A percentile compares a stretch with the other conserved stretches of the same genome.
These are phyloP conservation scores for Clarireedia hainanense DNA, from an alignment of 2,329 filamentous ascomycete species.

Conservation along the genomic window DNA sequence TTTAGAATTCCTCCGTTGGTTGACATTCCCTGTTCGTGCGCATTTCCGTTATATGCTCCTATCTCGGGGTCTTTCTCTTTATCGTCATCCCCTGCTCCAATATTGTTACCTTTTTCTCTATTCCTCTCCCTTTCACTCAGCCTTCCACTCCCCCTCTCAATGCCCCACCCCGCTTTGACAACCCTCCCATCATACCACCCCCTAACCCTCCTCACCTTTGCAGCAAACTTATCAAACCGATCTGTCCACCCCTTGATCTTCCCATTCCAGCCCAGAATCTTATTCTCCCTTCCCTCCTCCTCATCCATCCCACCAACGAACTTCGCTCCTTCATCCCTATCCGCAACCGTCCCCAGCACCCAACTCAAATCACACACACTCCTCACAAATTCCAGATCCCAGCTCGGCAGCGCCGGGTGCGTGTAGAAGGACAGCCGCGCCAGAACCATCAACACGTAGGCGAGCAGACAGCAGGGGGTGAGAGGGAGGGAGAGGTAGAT, in stretches of 20 bases:
- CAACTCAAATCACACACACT: background rate
- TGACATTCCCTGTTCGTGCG: too few relatives aligned
- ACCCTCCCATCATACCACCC: background rate
- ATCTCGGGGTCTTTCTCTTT: too few relatives aligned
- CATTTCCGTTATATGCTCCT: too few relatives aligned
- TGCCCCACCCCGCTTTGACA: too few relatives aligned
- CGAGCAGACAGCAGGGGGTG: background rate
- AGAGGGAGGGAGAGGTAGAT: background rate
- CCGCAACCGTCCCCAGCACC: background rate
- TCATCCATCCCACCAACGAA: background rate
- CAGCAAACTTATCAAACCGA: conserved; percentile 5
- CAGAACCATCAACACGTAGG: background rate
- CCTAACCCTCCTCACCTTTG: background rate
- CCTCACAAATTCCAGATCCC: conserved; percentile 1
- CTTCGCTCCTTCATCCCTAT: background rate
- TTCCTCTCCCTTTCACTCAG: too few relatives aligned
- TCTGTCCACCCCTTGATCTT: background rate
- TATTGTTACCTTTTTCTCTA: too few relatives aligned
- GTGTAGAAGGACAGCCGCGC: conserved; percentile 1
- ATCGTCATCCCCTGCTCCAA: too few relatives aligned
- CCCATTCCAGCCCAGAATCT: background rate
- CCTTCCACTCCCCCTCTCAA: too few relatives aligned
- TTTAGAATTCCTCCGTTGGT: background rate
- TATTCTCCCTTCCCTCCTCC: background rate
- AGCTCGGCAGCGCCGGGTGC: background rate